phyloP scores from a whole-genome alignment of 2,329 filamentous ascomycete genomes.

The Ramularia endophylla region DNA sequence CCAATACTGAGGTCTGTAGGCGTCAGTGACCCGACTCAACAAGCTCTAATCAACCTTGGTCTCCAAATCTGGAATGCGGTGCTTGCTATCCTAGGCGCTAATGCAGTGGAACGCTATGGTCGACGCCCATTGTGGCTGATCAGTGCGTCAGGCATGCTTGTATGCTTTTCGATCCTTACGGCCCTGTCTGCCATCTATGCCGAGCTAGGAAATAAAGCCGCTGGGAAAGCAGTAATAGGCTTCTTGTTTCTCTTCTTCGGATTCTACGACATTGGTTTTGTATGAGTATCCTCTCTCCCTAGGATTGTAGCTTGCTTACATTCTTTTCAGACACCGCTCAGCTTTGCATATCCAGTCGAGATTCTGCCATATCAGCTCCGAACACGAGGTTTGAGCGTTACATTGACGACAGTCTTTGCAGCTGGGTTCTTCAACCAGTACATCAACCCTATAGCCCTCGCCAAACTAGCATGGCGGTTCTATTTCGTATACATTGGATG shows the following conservation, averaged over 20 bases:
- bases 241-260: slow-evolving; percentile 42
- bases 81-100: slow-evolving; percentile 33
- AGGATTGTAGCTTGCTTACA: too few species aligned
- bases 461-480: slow-evolving; percentile 37
- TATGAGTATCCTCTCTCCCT: too few species aligned
- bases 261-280: slow-evolving; percentile 33
- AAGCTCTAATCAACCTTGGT: slow-evolving; percentile 35
- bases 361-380: slow-evolving; percentile 31
- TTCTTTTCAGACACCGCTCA: slow-evolving; percentile 21
- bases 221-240: slow-evolving; percentile 35
- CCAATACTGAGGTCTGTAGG: slow-evolving; percentile 35
- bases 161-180: slow-evolving; percentile 39
- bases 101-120: slow-evolving; percentile 38
- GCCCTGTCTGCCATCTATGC: slow-evolving; percentile 35
- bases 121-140: slow-evolving; percentile 41
- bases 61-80: slow-evolving; percentile 38
- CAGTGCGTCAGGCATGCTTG: slow-evolving; percentile 40
- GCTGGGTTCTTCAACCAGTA: slow-evolving; percentile 31
- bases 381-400: slow-evolving; percentile 21
- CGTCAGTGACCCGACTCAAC: slow-evolving; percentile 30
- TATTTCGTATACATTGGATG: slow-evolving; percentile 40
- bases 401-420: slow-evolving; percentile 15
- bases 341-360: slow-evolving; percentile 31
- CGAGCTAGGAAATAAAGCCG: slow-evolving; percentile 25
- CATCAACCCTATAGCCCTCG: slow-evolving; percentile 40